Base-by-base conservation (phyloP, 2,329 filamentous ascomycete genomes). In the Incumbomyces lentus region DNA sequence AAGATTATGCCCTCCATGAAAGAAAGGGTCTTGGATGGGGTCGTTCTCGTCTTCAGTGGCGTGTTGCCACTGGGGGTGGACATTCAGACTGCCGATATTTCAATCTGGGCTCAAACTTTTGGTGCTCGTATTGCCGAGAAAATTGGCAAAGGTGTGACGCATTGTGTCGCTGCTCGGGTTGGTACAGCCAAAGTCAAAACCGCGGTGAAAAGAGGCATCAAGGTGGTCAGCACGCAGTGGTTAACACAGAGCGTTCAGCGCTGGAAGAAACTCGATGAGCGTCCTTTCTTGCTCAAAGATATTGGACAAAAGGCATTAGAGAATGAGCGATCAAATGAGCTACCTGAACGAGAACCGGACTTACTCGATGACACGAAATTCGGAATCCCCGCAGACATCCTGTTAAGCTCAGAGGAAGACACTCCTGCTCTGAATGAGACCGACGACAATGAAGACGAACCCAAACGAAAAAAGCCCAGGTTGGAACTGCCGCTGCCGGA, bases 221-320 rank as follows among this genome's bases (percentile, higher is more conserved):
- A 88, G 62, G 94, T 98, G 49, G 92, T 98, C 40, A 88, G 83
- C 56, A 84, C 88, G 44, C 80, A 86, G 58, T 98, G 92, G 92
- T 78, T 98, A 26, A 75, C 82, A 29, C 84, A 89, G 55, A 93
- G 82, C 46, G 79, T 96, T 52, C 83, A 80, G 19, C 82, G 84
- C 62, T 98, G 92, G 92, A 73, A 76, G 52, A 81, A 78, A 47
- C 70, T 93, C 10, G 81, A 92, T 47, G 89, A 95, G 62, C 73
- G 73, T 2, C 81, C 83, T 0, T 95, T 90, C 59, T 69, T 84
- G n/a, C 79, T 83, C 0, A 76, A 81, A 14, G 83, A 87, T 55
- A 72, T 77, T 12, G 65, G 66, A 3, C 64, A 67, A 41, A 66
- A 63, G 12, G 62, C 29, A 62, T 58, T n/a, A 58, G 59, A 45